A percentile compares a stretch with the other conserved stretches of the same genome.
Conservation (phyloP, 2,329 filamentous ascomycete species). For the Fusarium phyllophilum region DNA sequence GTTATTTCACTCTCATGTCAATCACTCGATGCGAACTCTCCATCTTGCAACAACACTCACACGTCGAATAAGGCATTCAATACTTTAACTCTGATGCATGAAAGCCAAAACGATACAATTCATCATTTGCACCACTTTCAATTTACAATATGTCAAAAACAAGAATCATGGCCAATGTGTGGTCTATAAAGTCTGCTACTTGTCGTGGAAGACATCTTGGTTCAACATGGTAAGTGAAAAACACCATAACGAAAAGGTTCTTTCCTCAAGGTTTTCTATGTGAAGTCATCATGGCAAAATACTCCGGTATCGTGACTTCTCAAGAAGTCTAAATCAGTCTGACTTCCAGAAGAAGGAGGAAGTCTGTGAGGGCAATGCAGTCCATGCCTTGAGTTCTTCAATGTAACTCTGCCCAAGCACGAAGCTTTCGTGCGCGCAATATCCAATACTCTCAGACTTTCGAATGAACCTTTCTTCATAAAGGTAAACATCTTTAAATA, state of each 20-base stretch:
- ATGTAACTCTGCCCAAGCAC: neutral
- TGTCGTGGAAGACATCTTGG: neutral
- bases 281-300: neutral
- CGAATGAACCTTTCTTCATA: neutral
- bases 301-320: neutral
- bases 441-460: neutral
- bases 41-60: neutral
- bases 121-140: neutral
- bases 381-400: neutral
- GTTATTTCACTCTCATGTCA: conserved; percentile 35
- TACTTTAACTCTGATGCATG: neutral
- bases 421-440: neutral
- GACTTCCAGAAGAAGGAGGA: neutral
- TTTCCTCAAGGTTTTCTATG: neutral
- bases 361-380: neutral
- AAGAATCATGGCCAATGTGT: no score
- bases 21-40: neutral
- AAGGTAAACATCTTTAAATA: neutral
- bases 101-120: neutral
- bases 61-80: neutral
- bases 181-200: neutral
- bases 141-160: rapidly evolving
- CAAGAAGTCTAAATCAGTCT: neutral
- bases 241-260: neutral
- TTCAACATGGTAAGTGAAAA: neutral